Percentiles rank a stretch among this genome's conserved stretches.
phyloP scores from a whole-genome alignment of 805 yeast genomes.

The Metschnikowia cerradonensis region DNA sequence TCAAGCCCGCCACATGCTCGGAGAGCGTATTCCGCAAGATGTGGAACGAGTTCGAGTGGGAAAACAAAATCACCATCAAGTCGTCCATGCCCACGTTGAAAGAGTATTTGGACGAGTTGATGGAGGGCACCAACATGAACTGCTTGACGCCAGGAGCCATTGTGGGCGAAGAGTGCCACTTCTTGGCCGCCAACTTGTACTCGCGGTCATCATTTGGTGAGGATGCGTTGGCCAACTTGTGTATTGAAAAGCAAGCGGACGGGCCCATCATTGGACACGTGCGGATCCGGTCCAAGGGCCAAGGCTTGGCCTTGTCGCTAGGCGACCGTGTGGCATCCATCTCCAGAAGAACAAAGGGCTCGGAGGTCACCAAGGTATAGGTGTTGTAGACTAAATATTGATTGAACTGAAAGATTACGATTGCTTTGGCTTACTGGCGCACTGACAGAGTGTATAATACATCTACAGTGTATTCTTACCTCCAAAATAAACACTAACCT shows the following conservation, averaged over 20 bases:
- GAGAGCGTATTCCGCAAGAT: constrained; percentile 89
- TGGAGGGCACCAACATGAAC: constrained; percentile 87
- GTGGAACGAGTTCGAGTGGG: constrained; percentile 99
- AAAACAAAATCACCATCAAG: constrained; percentile 89
- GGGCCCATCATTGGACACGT: constrained; percentile 90
- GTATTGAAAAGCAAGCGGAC: constrained; percentile 75
- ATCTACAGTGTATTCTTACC: too few species aligned
- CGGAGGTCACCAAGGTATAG: constrained; percentile 14
- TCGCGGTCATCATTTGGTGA: constrained; percentile 94
- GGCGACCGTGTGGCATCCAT: constrained; percentile 92
- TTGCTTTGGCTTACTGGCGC: not conserved
- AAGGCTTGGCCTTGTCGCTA: constrained; percentile 89
- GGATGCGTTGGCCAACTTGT: constrained; percentile 92
- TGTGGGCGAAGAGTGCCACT: constrained; percentile 85
- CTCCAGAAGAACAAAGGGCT: constrained; percentile 46
- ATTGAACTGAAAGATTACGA: not conserved
- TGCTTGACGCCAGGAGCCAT: constrained; percentile 89
- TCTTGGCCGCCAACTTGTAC: constrained; percentile 90
- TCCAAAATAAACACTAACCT: too few species aligned
- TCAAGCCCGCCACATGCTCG: constrained; percentile 87
- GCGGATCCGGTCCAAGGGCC: constrained; percentile 95
- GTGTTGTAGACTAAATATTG: not conserved
- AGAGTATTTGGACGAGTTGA: constrained; percentile 70
- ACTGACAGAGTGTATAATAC: too few species aligned
- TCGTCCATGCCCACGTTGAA: constrained; percentile 63